Base-by-base conservation (phyloP, 73 alveolate genomes). In the Tetrahymena borealis region DNA sequence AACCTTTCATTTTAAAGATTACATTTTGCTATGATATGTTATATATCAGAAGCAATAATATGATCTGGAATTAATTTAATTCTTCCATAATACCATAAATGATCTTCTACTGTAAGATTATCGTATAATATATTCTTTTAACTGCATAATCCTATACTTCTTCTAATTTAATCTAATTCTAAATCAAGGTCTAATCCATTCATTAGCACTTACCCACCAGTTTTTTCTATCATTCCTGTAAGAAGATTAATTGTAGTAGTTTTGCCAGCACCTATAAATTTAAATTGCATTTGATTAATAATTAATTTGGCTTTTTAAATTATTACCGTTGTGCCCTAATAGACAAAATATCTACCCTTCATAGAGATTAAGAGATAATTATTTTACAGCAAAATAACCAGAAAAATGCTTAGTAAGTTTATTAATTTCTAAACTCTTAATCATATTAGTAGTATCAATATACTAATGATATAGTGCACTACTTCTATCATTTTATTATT, bases 201-300 rank as follows among this genome's bases (percentile, higher is more conserved):
- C 15, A 95, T 94, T 11, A 90, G 77, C 31, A 96, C 96, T 33
- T 40, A 33, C 11, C 99, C 99, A 39, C 77, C 3, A 11, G 95
- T 94, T 13, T 98, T 78, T 36, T 91, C 39, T 33, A 96, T 36
- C 35, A 97, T 90, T 5, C 99, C 99, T 11, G 98, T 96, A 7
- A 97, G 90, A 98, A 98, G 95, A 33, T 97, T 92, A 85, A 99
- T 98, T 79, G 99, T 98, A 2, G 99, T 97, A 2, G 99, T 97
- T 94, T 99, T 99, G 32, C 99, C 99, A 37, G 99, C 99, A 5
- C 99, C n/a, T n/a, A n/a, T n/a, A n/a, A n/a, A n/a, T n/a, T n/a
- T n/a, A n/a, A n/a, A n/a, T n/a, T n/a, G n/a, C n/a, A n/a, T n/a
- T n/a, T n/a, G n/a, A n/a, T n/a, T n/a, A n/a, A n/a, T n/a, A n/a